phyloP scores from a whole-genome alignment of 2,329 filamentous ascomycete genomes.

The Epichloe festucae region DNA sequence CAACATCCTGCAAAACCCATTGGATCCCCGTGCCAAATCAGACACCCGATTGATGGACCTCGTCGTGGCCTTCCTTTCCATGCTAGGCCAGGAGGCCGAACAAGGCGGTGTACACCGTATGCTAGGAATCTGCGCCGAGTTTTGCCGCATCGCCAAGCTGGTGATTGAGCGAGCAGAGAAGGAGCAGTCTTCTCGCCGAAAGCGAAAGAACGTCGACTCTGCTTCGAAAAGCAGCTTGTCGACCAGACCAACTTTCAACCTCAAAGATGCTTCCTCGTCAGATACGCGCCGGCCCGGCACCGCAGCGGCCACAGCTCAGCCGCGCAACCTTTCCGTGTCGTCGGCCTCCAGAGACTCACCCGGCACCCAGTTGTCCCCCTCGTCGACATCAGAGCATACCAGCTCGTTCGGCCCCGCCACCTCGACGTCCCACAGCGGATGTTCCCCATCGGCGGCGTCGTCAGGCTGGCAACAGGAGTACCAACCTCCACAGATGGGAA shows the following conservation, averaged over 20 bases:
- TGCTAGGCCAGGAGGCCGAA: slow-evolving; percentile 77
- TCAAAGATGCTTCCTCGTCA: not conserved
- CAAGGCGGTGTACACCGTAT: slow-evolving; percentile 88
- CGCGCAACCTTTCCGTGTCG: slow-evolving; percentile 2
- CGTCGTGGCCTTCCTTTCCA: slow-evolving; percentile 83
- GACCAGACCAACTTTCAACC: not conserved
- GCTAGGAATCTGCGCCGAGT: slow-evolving; percentile 89
- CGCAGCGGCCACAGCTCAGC: slow-evolving; percentile 1
- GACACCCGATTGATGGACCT: slow-evolving; percentile 86
- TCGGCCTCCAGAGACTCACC: slow-evolving; percentile 3
- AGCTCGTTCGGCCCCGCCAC: slow-evolving; percentile 12
- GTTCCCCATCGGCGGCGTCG: slow-evolving; percentile 31
- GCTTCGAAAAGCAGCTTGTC: slow-evolving; percentile 7
- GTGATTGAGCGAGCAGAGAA: slow-evolving; percentile 87
- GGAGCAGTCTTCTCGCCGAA: slow-evolving; percentile 65
- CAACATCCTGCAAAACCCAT: slow-evolving; percentile 89
- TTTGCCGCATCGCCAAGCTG: slow-evolving; percentile 82
- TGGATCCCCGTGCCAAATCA: slow-evolving; percentile 74
- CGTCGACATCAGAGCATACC: slow-evolving; percentile 11
- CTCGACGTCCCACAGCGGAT: slow-evolving; percentile 19
- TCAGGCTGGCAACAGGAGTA: slow-evolving; percentile 37
- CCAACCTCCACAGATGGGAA: slow-evolving; percentile 20
- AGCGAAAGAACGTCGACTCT: slow-evolving; percentile 61
- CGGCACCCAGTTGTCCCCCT: slow-evolving; percentile 17
- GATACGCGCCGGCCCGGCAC: slow-evolving; percentile 5